Evolutionary conservation across 75 land plant species (phyloP), one percentile per base, ranked within the genome.

Genomic region (Pseudotsuga menziesii): DNA sequence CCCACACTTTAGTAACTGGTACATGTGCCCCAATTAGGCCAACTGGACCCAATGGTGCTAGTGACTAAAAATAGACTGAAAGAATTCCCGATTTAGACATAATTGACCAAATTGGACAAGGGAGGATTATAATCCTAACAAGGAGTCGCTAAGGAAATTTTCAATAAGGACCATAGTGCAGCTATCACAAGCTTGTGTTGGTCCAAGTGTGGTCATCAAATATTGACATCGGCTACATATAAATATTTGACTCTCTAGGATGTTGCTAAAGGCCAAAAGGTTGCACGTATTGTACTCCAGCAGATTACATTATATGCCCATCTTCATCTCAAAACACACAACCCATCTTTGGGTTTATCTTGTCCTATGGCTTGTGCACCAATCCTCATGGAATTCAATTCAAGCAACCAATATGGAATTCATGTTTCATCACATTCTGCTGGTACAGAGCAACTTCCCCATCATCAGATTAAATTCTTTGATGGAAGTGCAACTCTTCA

Each of bases 131-230:
- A n/a, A n/a, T n/a, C n/a, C n/a, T n/a, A n/a, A n/a, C n/a, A n/a
- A n/a, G 99, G 99, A 8, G 86, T 96, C 67, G 90, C 99, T 15
- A 94, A 90, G 83, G 97, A 91, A 80, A 89, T 96, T 39, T 79
- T 88, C 22, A 95, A 94, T 64, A 83, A 87, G 69, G 90, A 89
- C 20, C 79, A 84, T 73, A 64, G 74, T 76, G 84, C 91, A 58
- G 76, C 98, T n/a, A 86, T 96, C 56, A 94, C 99, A 77, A 94
- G 95, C 80, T 93, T 96, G 48, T 94, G 91, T 80, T 96, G 99
- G 99, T 96, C 99, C 17, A 96, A 94, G 77, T 81, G 83, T 83
- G 97, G 99, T 9, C 91, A 86, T 64, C 82, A 78, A 16, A 80
- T 96, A 64, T 85, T 96, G 59, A 88, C 92, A 27, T 91, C 99